phyloP scores from a whole-genome alignment of 2,329 filamentous ascomycete species.

The Sporothrix inflata region DNA sequence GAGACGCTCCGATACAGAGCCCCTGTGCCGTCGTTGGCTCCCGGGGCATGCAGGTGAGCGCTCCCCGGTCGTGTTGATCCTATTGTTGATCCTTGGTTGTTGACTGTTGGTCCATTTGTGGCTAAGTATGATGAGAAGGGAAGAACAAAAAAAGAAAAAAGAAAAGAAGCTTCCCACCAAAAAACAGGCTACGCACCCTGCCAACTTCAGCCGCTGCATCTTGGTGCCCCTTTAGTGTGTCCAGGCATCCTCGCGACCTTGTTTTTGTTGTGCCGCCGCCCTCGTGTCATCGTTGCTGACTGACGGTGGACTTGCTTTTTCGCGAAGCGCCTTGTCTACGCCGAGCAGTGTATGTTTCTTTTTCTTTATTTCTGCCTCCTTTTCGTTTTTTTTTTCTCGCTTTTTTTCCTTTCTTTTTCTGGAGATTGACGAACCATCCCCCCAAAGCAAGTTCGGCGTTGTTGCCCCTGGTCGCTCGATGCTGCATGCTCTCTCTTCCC shows the following conservation, averaged over 20 bases:
- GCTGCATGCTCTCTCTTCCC: not conserved
- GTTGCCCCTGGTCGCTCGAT: slow-evolving; percentile 2
- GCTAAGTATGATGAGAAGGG: not conserved
- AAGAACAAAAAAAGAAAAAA: not conserved
- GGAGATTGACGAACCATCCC: slow-evolving; percentile 3
- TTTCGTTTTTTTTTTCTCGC: not conserved
- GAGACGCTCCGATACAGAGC: slow-evolving; percentile 1
- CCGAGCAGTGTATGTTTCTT: not conserved
- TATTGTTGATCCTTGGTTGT: not conserved
- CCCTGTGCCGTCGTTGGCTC: not conserved
- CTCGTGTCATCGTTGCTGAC: not conserved
- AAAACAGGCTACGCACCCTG: not conserved
- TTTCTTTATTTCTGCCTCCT: not conserved
- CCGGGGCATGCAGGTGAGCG: slow-evolving; percentile 2
- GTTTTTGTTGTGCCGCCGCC: not conserved
- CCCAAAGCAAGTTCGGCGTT: not conserved
- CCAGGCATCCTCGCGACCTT: not conserved
- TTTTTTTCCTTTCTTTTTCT: not conserved
- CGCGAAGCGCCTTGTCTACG: not conserved
- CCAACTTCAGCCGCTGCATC: slow-evolving; percentile 10
- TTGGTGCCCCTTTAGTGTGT: not conserved
- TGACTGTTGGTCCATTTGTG: slow-evolving; percentile 8
- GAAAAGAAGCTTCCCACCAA: not conserved
- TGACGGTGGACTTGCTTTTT: not conserved
- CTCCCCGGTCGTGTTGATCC: not conserved